These are phyloP conservation scores for Brasilioporus rufonigricans DNA, from an alignment of 768 basidiomycete genomes.

Conservation along the genomic window DNA sequence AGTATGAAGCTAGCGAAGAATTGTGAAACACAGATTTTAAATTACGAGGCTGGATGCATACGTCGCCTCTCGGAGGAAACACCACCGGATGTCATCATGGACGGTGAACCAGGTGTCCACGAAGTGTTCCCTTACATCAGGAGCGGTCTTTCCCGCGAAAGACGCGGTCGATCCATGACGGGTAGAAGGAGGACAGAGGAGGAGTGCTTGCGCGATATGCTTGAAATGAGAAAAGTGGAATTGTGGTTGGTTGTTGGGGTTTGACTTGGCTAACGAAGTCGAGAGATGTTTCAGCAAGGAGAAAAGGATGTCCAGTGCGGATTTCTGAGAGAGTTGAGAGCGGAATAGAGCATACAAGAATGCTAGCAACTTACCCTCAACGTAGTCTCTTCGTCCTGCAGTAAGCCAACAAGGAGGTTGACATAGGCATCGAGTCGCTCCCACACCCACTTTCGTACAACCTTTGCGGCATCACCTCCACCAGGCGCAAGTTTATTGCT, in stretches of 20 bases:
- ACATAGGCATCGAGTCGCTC: constrained; percentile 71
- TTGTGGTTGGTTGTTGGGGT: constrained; percentile 50
- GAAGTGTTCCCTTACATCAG: constrained; percentile 63
- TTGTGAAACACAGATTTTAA: background rate
- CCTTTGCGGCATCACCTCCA: constrained; percentile 51
- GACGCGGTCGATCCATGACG: constrained; percentile 21
- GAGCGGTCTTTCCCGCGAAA: constrained; percentile 42
- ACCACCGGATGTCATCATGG: constrained; percentile 84
- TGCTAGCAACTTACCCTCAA: constrained; percentile 56
- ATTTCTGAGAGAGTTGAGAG: constrained; percentile 44
- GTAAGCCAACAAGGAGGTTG: constrained; percentile 61
- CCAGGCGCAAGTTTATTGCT: constrained; percentile 52
- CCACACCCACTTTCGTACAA: constrained; percentile 78
- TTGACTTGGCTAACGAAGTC: constrained; percentile 49
- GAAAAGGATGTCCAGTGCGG: constrained; percentile 71
- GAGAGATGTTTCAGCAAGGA: constrained; percentile 78
- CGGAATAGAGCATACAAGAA: background rate
- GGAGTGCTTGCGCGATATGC: constrained; percentile 56
- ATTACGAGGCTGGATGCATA: constrained; percentile 31
- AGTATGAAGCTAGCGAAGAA: constrained; percentile 21
- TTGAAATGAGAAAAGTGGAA: constrained; percentile 69
- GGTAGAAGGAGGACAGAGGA: constrained; percentile 57
- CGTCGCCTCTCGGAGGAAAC: constrained; percentile 81
- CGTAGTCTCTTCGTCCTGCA: constrained; percentile 74
- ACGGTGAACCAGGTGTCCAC: constrained; percentile 72